Evolutionary conservation across 805 yeast species (phyloP), one percentile per base, ranked within the genome.

Genomic region (Kuraishia cidri): DNA sequence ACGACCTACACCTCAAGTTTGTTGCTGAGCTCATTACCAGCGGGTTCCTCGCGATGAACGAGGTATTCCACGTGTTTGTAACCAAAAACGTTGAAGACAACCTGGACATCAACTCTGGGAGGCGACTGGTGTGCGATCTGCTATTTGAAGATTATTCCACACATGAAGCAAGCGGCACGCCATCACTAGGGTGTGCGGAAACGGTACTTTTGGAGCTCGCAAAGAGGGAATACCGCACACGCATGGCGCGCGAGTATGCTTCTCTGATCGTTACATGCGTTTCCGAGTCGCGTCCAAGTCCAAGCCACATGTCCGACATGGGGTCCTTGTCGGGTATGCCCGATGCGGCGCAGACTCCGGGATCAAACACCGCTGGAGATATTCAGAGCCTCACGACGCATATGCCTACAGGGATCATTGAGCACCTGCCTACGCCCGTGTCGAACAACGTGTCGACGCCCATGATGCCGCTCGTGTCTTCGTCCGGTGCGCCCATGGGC

Each of bases 11-110:
- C 33, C 40, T 56, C 29, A 62, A 53, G 25, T 48, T 67, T 9
- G 40, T 66, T 5, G 35, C 56, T n/a, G 58, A 52, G 19, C 37
- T 69, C 27, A 43, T 68, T 1, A 36, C 58, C 9, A 55, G 62
- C 33, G 64, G 58, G 13, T 50, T 67, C 26, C 39, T 64, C 3
- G 41, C 47, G 3, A 30, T 69, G 4, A 46, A 55, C 11, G 40
- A 53, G 2, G 41, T 28, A 4, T 24, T 27, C 21, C 25, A 29
- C 20, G 29, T 23, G 13, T 22, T 34, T 19, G 31, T 16, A 15
- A 28, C 9, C 25, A 8, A 18, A n/a, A 20, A 32, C 5, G 34
- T 35, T 21, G 34, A 28, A 23, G 37, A 35, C 28, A 32, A 34
- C n/a, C 36, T 35, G 19, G 29, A 24, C 11, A 3, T 23, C 3